phyloP scores from a whole-genome alignment of 2,329 filamentous ascomycete genomes.

The Pezicula rhizophila region DNA sequence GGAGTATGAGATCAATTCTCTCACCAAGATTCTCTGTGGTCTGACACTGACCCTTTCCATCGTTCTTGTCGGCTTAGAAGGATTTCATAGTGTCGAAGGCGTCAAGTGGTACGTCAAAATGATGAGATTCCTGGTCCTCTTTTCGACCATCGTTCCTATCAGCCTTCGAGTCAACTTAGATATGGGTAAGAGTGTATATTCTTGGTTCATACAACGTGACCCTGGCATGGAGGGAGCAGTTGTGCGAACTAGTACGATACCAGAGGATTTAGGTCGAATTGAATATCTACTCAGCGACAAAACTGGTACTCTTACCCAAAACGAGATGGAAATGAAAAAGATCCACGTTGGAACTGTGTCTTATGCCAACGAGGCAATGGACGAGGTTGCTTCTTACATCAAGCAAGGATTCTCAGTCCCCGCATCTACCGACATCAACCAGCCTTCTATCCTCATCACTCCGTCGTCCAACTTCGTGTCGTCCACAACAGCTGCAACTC shows the following conservation, averaged over 20 bases:
- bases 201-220: conserved; percentile 90
- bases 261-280: conserved; percentile 89
- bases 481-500: conserved; percentile 59
- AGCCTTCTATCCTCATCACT: conserved; percentile 56
- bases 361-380: conserved; percentile 98
- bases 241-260: conserved; percentile 94
- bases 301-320: conserved; percentile 95
- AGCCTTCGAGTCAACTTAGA: conserved; percentile 94
- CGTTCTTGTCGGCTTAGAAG: conserved; percentile 80
- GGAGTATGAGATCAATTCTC: conserved; percentile 92
- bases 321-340: conserved; percentile 98
- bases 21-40: conserved; percentile 92
- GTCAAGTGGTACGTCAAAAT: conserved; percentile 91
- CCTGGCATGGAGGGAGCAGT: conserved; percentile 85
- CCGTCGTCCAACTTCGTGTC: conserved; percentile 67
- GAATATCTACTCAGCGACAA: conserved; percentile 97
- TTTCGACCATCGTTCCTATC: conserved; percentile 98
- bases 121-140: conserved; percentile 94
- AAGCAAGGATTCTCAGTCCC: conserved; percentile 69
- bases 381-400: conserved; percentile 84
- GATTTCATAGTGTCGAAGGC: conserved; percentile 62
- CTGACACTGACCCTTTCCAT: conserved; percentile 83
- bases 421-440: conserved; percentile 37
- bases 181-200: conserved; percentile 94
- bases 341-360: conserved; percentile 97